Base-by-base conservation (phyloP, 2,329 filamentous ascomycete genomes). In the Neoscytalidium dimidiatum region DNA sequence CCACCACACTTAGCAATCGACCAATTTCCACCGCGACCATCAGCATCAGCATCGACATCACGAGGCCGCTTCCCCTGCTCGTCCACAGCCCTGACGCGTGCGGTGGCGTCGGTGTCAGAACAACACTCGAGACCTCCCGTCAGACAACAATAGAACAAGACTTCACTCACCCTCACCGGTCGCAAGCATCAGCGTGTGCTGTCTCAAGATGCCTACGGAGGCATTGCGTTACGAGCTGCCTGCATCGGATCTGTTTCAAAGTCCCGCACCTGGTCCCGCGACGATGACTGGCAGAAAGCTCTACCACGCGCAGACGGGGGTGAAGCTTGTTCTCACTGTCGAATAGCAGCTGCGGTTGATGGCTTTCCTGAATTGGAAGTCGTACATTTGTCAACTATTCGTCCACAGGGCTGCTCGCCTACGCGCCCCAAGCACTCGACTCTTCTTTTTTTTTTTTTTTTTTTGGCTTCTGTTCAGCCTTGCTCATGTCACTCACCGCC, bases 21-120 rank as follows among this genome's bases (percentile, higher is more conserved):
- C 33, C 51, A 56, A 56, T 56, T 56, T 56, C 51, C 51, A 57
- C 53, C 23, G 53, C 53, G 53, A 28, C 21, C 53, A 57, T 57
- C 53, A 57, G 53, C 53, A 57, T 29, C 33, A 56, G 29, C 49
- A 8, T 29, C 48, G 26, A 11, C 28, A 52, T 33, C 49, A 56
- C 51, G 51, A 38, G 51, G 51, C 33, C 51, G 11, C 11, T 19
- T 14, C 51, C n/a, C 14, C 31, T 9, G 19, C 51, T 19, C 28
- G 31, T 29, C 49, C 28, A 6, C n/a, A 14, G 26, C 48, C 48
- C 48, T 19, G 44, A 26, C 49, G 49, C 49, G 51, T 23, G 35
- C 35, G 13, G 53, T 57, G 19, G 53, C 35, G 53, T n/a, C 53
- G 21, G 53, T 43, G 35, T 41, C 51, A 28, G 11, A 26, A 23